A percentile compares a stretch with the other conserved stretches of the same genome.
phyloP scores from a whole-genome alignment of 2,329 filamentous ascomycete genomes.

The Fusarium austroafricanum region DNA sequence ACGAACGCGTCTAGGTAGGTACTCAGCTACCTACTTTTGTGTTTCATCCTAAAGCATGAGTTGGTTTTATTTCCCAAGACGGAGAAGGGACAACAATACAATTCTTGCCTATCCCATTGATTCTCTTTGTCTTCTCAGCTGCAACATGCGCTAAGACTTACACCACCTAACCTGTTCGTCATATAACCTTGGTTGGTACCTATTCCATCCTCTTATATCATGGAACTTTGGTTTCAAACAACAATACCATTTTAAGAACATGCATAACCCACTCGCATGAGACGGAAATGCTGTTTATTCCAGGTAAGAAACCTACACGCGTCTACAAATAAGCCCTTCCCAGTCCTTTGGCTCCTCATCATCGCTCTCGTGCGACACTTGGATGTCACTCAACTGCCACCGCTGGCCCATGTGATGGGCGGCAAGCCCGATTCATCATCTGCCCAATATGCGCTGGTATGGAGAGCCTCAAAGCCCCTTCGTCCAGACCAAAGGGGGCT shows the following conservation, averaged over 20 bases:
- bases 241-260: conserved; percentile 1
- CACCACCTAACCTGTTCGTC: neutral
- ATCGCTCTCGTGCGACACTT: conserved; percentile 26
- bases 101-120: neutral
- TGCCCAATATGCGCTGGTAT: neutral
- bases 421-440: conserved; percentile 35
- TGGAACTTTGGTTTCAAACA: neutral
- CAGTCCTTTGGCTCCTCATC: conserved; percentile 12
- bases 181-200: too few relatives aligned
- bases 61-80: neutral
- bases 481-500: neutral
- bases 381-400: conserved; percentile 35
- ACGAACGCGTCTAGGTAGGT: conserved; percentile 21
- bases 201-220: neutral
- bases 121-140: neutral
- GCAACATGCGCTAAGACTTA: neutral
- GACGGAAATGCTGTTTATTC: neutral
- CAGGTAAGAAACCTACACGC: conserved; percentile 3
- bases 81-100: too few relatives aligned
- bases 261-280: conserved; percentile 8
- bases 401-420: conserved; percentile 34
- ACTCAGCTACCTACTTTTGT: conserved; percentile 1
- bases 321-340: conserved; percentile 5
- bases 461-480: conserved; percentile 13
- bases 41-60: neutral